phyloP scores from a whole-genome alignment of 2,329 filamentous ascomycete genomes.

The Hirsutella thompsonii region DNA sequence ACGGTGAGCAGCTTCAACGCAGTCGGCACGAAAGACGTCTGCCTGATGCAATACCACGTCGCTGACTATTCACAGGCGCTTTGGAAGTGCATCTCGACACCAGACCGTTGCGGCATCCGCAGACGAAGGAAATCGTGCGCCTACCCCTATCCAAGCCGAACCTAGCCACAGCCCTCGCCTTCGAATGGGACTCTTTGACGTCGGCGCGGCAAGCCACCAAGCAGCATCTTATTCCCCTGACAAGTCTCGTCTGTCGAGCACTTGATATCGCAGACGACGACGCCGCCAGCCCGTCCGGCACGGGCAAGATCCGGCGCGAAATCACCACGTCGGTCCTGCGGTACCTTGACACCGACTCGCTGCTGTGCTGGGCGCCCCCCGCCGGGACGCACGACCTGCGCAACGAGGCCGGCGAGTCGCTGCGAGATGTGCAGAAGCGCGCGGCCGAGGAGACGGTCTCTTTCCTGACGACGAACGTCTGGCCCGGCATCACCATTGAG shows the following conservation, averaged over 20 bases:
- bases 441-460: slow-evolving; percentile 58
- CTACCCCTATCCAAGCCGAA: slow-evolving; percentile 65
- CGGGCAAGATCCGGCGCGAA: slow-evolving; percentile 43
- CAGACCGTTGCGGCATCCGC: slow-evolving; percentile 65
- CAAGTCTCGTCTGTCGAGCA: slow-evolving; percentile 71
- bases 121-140: slow-evolving; percentile 56
- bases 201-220: slow-evolving; percentile 74
- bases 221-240: slow-evolving; percentile 81
- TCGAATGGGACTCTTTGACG: slow-evolving; percentile 84
- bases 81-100: slow-evolving; percentile 61
- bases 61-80: slow-evolving; percentile 18
- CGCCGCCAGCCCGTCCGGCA: slow-evolving; percentile 10
- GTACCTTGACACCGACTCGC: slow-evolving; percentile 83
- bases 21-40: no score
- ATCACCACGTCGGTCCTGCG: slow-evolving; percentile 61
- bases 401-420: slow-evolving; percentile 38
- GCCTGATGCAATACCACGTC: background rate
- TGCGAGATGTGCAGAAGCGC: slow-evolving; percentile 61
- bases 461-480: slow-evolving; percentile 60
- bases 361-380: slow-evolving; percentile 73
- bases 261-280: slow-evolving; percentile 69
- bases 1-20: slow-evolving; percentile 38
- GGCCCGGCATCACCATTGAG: slow-evolving; percentile 67
- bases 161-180: slow-evolving; percentile 71
- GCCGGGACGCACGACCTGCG: slow-evolving; percentile 32